Percentiles rank a stretch among this genome's conserved stretches.
Conservation (phyloP, 345 rosid species). For the Gossypium mustelinum region DNA sequence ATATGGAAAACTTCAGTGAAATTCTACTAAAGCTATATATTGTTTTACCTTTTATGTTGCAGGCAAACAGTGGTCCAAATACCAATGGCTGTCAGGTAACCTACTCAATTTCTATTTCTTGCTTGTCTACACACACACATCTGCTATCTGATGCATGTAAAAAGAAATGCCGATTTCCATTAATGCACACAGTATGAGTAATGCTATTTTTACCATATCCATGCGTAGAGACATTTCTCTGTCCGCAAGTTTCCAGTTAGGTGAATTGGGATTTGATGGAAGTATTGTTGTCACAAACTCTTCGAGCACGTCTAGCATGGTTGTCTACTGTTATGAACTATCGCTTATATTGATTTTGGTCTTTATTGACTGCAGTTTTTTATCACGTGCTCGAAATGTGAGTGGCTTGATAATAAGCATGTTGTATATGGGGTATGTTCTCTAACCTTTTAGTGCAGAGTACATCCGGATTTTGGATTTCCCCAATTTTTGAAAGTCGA, state of each 20-base stretch:
- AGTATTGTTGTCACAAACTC: not conserved
- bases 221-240: not conserved
- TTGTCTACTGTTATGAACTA: not conserved
- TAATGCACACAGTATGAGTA: not conserved
- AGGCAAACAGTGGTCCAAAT: constrained; percentile 92
- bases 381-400: constrained; percentile 89
- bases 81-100: constrained; percentile 90
- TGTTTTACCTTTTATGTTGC: constrained; percentile 23
- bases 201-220: not conserved
- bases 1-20: not conserved
- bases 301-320: not conserved
- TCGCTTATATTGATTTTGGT: not conserved
- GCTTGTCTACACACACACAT: not conserved
- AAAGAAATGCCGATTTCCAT: not conserved
- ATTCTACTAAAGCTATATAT: not conserved
- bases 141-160: not conserved
- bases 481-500: not conserved
- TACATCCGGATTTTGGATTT: not conserved
- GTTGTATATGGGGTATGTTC: constrained; percentile 93
- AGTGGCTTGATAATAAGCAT: constrained; percentile 98
- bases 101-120: not conserved
- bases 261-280: constrained; percentile 7
- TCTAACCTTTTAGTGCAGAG: not conserved
- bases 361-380: constrained; percentile 67
- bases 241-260: not conserved